phyloP scores from a whole-genome alignment of 2,329 filamentous ascomycete species.

The Thyridium curvatum region DNA sequence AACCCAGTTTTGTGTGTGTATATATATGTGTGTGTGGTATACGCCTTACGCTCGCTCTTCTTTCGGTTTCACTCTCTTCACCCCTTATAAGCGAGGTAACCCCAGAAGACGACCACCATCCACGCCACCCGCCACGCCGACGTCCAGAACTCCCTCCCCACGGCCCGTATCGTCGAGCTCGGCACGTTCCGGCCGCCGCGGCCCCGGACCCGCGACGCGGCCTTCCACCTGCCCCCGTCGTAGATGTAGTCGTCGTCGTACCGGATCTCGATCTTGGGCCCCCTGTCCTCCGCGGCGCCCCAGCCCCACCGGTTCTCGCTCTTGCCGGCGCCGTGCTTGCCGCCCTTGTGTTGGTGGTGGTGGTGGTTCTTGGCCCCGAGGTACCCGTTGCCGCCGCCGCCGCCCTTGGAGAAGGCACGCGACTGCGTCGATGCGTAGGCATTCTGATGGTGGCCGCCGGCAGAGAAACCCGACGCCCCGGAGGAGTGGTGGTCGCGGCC shows the following conservation, averaged over 20 bases:
- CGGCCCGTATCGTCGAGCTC: slow-evolving; percentile 32
- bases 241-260: slow-evolving; percentile 36
- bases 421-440: too few relatives aligned
- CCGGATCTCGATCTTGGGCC: slow-evolving; percentile 45
- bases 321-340: too few relatives aligned
- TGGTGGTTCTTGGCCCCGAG: not conserved
- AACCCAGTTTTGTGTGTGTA: too few relatives aligned
- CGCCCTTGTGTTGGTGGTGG: too few relatives aligned
- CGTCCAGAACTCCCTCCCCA: slow-evolving; percentile 54
- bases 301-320: not conserved
- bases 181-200: slow-evolving; percentile 22
- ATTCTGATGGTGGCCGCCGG: slow-evolving; percentile 16
- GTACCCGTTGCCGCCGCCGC: slow-evolving; percentile 29
- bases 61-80: slow-evolving; percentile 22
- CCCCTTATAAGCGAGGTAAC: slow-evolving; percentile 59
- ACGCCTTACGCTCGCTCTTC: too few relatives aligned
- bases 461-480: slow-evolving; percentile 23
- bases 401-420: slow-evolving; percentile 30
- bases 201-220: slow-evolving; percentile 12
- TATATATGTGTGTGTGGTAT: too few relatives aligned
- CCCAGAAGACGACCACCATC: slow-evolving; percentile 59
- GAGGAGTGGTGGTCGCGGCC: slow-evolving; percentile 19
- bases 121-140: slow-evolving; percentile 57
- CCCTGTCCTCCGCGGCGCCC: slow-evolving; percentile 18
- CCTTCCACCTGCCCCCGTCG: slow-evolving; percentile 31